Evolutionary conservation across 192 early-diverging fungal genomes (phyloP).

Genomic region (Rhizophlyctis rosea): DNA sequence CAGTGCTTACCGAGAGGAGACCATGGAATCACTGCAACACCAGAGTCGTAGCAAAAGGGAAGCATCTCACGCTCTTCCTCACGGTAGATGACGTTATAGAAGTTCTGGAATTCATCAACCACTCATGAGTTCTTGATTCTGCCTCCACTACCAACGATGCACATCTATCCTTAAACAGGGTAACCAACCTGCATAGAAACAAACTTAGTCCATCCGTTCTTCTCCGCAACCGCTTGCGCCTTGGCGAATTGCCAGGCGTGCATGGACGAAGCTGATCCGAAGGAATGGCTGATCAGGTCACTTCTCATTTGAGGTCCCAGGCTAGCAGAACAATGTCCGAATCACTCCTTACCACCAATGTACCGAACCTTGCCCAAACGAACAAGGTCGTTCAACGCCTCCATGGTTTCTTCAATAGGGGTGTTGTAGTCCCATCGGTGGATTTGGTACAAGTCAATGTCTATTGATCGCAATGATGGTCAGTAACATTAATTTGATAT

Average conservation of each 20-base stretch:
- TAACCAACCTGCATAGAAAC: conserved; percentile 51
- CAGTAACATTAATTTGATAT: not conserved
- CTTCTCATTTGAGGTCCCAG: not conserved
- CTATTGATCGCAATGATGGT: not conserved
- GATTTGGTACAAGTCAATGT: conserved; percentile 55
- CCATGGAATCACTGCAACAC: conserved; percentile 50
- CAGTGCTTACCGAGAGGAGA: conserved; percentile 41
- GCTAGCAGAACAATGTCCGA: conserved; percentile 1
- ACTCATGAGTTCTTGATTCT: no score
- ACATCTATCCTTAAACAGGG: no score
- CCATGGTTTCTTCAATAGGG: conserved; percentile 67
- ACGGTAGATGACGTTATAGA: conserved; percentile 42
- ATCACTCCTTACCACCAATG: conserved; percentile 41
- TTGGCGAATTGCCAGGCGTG: conserved; percentile 52
- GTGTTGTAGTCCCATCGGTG: conserved; percentile 47
- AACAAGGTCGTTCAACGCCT: conserved; percentile 65
- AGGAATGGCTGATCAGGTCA: no score
- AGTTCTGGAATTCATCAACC: no score
- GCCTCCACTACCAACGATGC: conserved; percentile 16
- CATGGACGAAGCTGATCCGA: conserved; percentile 31
- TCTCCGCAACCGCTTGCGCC: conserved; percentile 43
- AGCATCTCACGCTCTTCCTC: conserved; percentile 61
- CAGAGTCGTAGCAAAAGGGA: conserved; percentile 40
- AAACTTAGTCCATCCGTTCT: conserved; percentile 49
- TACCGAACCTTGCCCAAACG: conserved; percentile 61